Percentiles rank a stretch among this genome's conserved stretches.
phyloP scores from a whole-genome alignment of 2,329 filamentous ascomycete species.

The Stagonosporopsis rhizophila region DNA sequence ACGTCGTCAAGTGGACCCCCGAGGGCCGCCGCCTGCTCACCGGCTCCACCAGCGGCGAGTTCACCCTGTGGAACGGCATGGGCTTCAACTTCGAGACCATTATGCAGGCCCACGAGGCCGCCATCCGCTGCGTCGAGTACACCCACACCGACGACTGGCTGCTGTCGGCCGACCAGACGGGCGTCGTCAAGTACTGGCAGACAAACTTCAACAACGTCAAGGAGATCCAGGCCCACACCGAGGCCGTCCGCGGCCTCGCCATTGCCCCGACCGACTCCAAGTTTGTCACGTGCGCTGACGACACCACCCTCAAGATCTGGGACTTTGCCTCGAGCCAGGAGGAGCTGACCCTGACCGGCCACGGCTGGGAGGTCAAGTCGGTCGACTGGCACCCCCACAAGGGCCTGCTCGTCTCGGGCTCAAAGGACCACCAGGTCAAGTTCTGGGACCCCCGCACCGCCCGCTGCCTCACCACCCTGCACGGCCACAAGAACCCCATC shows the following conservation, averaged over 20 bases:
- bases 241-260: slow-evolving; percentile 88
- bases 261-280: slow-evolving; percentile 95
- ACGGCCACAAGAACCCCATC: slow-evolving; percentile 97
- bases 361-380: slow-evolving; percentile 96
- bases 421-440: slow-evolving; percentile 96
- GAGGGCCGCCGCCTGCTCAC: slow-evolving; percentile 91
- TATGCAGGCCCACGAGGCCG: slow-evolving; percentile 94
- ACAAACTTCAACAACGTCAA: slow-evolving; percentile 99
- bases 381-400: slow-evolving; percentile 98
- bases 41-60: slow-evolving; percentile 94
- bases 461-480: slow-evolving; percentile 88
- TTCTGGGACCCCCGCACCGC: slow-evolving; percentile 96
- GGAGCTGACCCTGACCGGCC: slow-evolving; percentile 85
- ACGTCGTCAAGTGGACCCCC: slow-evolving; percentile 96
- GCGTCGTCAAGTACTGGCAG: slow-evolving; percentile 97
- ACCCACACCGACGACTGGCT: slow-evolving; percentile 98
- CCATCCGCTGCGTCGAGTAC: slow-evolving; percentile 83
- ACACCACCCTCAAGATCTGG: slow-evolving; percentile 92
- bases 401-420: slow-evolving; percentile 91
- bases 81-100: slow-evolving; percentile 99
- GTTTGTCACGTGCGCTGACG: slow-evolving; percentile 95
- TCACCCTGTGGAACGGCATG: slow-evolving; percentile 98
- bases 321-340: slow-evolving; percentile 89
- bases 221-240: slow-evolving; percentile 87
- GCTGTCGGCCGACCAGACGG: slow-evolving; percentile 92